These are phyloP conservation scores for Aspergillus ostianus DNA, from an alignment of 495 filamentous ascomycete genomes.

Conservation along the genomic window DNA sequence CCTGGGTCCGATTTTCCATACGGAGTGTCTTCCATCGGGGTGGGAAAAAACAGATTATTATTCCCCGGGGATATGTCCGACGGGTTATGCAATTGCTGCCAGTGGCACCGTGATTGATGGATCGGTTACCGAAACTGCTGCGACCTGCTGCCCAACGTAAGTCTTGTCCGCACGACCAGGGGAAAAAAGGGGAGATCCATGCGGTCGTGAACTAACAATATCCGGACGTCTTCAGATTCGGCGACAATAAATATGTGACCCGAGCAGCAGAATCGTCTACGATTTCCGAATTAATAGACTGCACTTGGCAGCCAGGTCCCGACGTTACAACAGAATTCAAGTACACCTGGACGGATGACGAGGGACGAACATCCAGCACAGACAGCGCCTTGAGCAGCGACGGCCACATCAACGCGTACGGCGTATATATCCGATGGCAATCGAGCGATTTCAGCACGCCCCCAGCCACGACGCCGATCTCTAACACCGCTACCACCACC, in stretches of 20 bases:
- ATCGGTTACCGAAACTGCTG: background rate
- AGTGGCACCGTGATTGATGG: background rate
- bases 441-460: conserved; percentile 1
- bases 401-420: conserved; percentile 3
- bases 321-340: background rate
- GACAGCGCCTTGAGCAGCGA: background rate
- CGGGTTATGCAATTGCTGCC: background rate
- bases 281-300: background rate
- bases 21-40: background rate
- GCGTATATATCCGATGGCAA: conserved; percentile 7
- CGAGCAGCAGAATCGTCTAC: background rate
- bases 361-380: background rate
- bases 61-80: background rate
- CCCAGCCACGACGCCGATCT: background rate
- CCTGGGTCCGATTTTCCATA: background rate
- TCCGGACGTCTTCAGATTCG: background rate
- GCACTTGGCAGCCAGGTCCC: background rate
- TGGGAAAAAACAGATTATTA: background rate
- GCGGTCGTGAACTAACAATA: background rate
- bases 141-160: conserved; percentile 2
- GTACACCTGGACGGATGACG: conserved; percentile 4
- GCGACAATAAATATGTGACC: background rate
- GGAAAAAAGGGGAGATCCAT: background rate
- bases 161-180: background rate
- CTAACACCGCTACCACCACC: background rate